Evolutionary conservation across 163 green algal genomes (phyloP), one percentile per base, ranked within the genome.

Genomic region (Volvox carteri): DNA sequence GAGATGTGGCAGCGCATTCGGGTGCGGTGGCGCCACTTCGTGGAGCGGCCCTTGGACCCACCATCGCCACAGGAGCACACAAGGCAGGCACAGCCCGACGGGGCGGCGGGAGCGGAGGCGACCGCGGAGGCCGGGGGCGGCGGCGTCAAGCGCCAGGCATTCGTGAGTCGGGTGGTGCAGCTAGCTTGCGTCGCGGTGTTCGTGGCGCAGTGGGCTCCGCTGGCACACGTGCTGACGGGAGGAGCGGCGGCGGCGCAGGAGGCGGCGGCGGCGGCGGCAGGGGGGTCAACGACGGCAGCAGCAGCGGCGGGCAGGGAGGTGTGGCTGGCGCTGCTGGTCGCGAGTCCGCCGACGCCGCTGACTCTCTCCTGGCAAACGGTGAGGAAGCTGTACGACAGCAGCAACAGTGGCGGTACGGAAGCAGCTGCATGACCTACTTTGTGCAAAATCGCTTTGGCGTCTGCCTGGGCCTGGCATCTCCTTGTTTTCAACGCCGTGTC

Each of bases 321-420:
- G 25, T 28, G 11, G 50, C 35, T 88, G 68, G 83, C 83, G 37
- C 37, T 81, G 67, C 25, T 74, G 83, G 62, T 81, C 35, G 83
- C 50, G 23, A 73, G 83, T 30, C 83, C 83, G 12, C 83, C 83
- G 21, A 83, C 83, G 37, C 28, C 48, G 0, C 23, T 88, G 35
- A 88, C 83, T 3, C 11, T 88, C 18, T 44, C 48, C 4, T 75
- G 70, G 83, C 83, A 88, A 35, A 39, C 70, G 83, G 83, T 88
- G 54, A 65, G 54, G n/a, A n/a, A n/a, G n/a, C n/a, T n/a, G n/a
- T n/a, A n/a, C n/a, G n/a, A n/a, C n/a, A n/a, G n/a, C n/a, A n/a
- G n/a, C n/a, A n/a, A n/a, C n/a, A n/a, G n/a, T n/a, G n/a, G n/a
- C n/a, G n/a, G n/a, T n/a, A n/a, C n/a, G n/a, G n/a, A n/a, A n/a